phyloP scores from a whole-genome alignment of 23 red algal species.

The Gracilaria gracilis region DNA sequence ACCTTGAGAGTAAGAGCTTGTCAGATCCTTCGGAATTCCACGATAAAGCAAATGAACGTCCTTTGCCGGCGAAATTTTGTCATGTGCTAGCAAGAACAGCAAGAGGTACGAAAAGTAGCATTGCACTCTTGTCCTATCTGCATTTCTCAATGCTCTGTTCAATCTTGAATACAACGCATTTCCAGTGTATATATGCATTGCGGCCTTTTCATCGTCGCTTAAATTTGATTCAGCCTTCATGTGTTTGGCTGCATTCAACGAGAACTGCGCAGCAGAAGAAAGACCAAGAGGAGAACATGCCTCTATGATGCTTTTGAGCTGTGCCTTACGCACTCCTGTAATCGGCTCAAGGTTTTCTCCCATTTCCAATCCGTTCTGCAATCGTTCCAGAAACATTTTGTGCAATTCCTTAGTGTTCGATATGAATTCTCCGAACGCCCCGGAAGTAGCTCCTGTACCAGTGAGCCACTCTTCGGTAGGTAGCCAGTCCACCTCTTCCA shows the following conservation, averaged over 20 bases:
- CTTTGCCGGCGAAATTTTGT: not conserved
- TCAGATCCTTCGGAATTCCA: not conserved
- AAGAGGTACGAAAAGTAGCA: slow-evolving; percentile 3
- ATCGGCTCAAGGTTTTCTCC: not conserved
- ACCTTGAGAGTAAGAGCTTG: not conserved
- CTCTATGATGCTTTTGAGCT: not conserved
- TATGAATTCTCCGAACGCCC: slow-evolving; percentile 30
- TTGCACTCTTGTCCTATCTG: not conserved
- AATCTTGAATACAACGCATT: slow-evolving; percentile 12
- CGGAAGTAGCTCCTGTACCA: not conserved
- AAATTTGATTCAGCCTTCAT: not conserved
- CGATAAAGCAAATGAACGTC: not conserved
- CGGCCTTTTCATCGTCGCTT: slow-evolving; percentile 6
- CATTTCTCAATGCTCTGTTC: slow-evolving; percentile 11
- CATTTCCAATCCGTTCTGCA: slow-evolving; percentile 31
- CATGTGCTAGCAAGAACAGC: slow-evolving; percentile 33
- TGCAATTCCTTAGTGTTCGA: slow-evolving; percentile 15
- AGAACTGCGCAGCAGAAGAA: not conserved
- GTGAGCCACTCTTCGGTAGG: slow-evolving; percentile 22
- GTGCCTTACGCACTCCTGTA: not conserved
- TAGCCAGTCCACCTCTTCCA: not conserved
- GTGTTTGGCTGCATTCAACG: not conserved
- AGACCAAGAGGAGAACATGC: slow-evolving; percentile 18
- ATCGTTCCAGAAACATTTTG: slow-evolving; percentile 29
- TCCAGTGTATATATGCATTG: slow-evolving; percentile 6